These are phyloP conservation scores for Globisporangium canariense DNA, from an alignment of 352 stramenopile genomes.

Conservation along the genomic window DNA sequence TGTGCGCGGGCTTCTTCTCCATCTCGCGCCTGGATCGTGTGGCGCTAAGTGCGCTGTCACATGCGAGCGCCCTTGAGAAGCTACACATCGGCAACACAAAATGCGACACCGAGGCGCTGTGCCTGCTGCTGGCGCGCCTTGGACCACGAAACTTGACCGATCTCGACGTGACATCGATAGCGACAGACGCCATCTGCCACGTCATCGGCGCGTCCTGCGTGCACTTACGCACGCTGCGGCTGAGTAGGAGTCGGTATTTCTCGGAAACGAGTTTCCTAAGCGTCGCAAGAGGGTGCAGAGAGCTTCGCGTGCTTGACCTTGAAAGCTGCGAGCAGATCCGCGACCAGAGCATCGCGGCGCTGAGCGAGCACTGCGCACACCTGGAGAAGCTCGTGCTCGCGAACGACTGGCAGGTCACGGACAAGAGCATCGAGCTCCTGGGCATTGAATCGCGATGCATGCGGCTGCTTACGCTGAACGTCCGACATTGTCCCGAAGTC, in stretches of 20 bases:
- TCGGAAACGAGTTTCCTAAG: conserved; percentile 47
- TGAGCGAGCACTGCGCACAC: conserved; percentile 30
- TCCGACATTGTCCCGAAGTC: conserved; percentile 65
- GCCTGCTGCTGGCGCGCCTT: conserved; percentile 15
- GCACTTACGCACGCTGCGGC: conserved; percentile 39
- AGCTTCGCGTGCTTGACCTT: conserved; percentile 50
- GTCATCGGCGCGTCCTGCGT: conserved; percentile 31
- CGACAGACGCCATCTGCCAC: conserved; percentile 56
- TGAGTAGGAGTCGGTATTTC: conserved; percentile 78
- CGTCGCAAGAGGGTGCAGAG: conserved; percentile 30
- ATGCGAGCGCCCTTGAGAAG: conserved; percentile 26
- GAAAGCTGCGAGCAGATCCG: conserved; percentile 75
- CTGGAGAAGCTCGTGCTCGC: conserved; percentile 58
- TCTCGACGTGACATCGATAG: conserved; percentile 56
- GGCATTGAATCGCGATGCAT: conserved; percentile 17
- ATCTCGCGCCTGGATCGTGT: conserved; percentile 40
- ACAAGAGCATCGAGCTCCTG: conserved; percentile 33
- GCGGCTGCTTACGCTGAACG: conserved; percentile 37
- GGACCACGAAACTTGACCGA: conserved; percentile 37
- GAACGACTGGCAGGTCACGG: conserved; percentile 74
- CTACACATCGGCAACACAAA: conserved; percentile 57
- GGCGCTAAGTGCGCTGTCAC: conserved; percentile 26
- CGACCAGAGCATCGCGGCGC: conserved; percentile 32
- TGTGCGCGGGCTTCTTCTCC: conserved; percentile 52
- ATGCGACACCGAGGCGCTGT: conserved; percentile 49